phyloP scores from a whole-genome alignment of 1,284 basidiomycete species.

The Moniliophthora roreri region DNA sequence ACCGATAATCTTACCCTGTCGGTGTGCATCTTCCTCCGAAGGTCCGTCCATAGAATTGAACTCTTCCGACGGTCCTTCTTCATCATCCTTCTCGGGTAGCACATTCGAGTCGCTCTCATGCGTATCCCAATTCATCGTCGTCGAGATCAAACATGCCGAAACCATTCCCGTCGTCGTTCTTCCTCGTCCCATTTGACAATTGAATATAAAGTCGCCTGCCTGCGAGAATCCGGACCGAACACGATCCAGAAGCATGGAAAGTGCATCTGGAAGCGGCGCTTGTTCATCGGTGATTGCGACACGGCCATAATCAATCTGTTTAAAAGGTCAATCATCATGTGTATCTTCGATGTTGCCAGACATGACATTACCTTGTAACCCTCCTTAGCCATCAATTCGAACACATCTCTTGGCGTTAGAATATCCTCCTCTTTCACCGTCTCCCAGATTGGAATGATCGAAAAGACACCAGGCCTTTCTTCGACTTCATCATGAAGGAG shows the following conservation, averaged over 20 bases:
- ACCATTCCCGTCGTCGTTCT: slow-evolving; percentile 93
- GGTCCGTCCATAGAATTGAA: slow-evolving; percentile 76
- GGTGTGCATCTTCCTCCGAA: slow-evolving; percentile 83
- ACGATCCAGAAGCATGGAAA: slow-evolving; percentile 77
- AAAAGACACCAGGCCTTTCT: slow-evolving; percentile 87
- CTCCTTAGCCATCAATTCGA: slow-evolving; percentile 70
- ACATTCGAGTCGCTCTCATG: slow-evolving; percentile 36
- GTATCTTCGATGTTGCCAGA: neutral
- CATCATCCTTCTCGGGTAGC: slow-evolving; percentile 28
- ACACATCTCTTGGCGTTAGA: slow-evolving; percentile 91
- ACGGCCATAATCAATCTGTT: slow-evolving; percentile 83
- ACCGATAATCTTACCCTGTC: slow-evolving; percentile 62
- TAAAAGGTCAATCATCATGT: slow-evolving; percentile 5
- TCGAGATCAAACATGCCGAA: slow-evolving; percentile 84
- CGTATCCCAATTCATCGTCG: slow-evolving; percentile 62
- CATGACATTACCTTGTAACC: slow-evolving; percentile 62
- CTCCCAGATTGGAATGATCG: slow-evolving; percentile 90
- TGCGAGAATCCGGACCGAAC: slow-evolving; percentile 63
- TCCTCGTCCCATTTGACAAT: slow-evolving; percentile 86
- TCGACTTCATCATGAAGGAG: slow-evolving; percentile 96
- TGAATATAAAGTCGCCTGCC: slow-evolving; percentile 81
- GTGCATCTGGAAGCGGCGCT: slow-evolving; percentile 86
- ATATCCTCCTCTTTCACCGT: slow-evolving; percentile 83
- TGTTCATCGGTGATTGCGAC: slow-evolving; percentile 96
- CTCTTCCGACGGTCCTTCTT: slow-evolving; percentile 39